These are phyloP conservation scores for Prosopis cineraria DNA, from an alignment of 306 rosid genomes.

Conservation along the genomic window DNA sequence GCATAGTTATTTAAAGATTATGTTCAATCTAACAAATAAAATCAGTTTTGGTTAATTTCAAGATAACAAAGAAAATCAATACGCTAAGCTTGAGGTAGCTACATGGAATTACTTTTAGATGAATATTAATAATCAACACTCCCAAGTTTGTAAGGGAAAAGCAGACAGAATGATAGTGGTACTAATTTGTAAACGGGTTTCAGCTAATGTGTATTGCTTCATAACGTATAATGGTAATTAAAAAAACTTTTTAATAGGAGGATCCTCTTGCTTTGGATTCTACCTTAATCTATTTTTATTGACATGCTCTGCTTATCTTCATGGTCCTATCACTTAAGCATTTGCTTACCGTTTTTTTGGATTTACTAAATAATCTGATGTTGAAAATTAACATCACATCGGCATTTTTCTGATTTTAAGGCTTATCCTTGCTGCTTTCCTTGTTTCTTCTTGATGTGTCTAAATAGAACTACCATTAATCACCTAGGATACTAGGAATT, in stretches of 20 bases:
- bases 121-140: not conserved
- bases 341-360: no score
- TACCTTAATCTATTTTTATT: no score
- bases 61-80: not conserved
- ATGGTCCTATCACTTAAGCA: no score
- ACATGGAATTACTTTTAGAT: slow-evolving; percentile 3
- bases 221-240: slow-evolving; percentile 1
- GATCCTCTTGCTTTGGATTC: not conserved
- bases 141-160: not conserved
- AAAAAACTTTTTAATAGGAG: not conserved
- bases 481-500: no score
- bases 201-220: not conserved
- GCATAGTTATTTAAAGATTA: not conserved
- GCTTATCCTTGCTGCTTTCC: no score
- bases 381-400: no score
- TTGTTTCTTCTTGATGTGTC: no score
- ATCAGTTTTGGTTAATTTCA: slow-evolving; percentile 18
- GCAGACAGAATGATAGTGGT: not conserved
- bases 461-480: no score
- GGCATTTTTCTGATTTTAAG: no score
- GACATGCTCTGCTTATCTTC: no score
- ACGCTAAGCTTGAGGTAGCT: slow-evolving; percentile 1
- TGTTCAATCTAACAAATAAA: not conserved
- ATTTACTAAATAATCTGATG: no score
- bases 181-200: not conserved